A percentile compares a stretch with the other conserved stretches of the same genome.
Conservation (phyloP, 495 filamentous ascomycete genomes). For the Opeltia flavorubescens region DNA sequence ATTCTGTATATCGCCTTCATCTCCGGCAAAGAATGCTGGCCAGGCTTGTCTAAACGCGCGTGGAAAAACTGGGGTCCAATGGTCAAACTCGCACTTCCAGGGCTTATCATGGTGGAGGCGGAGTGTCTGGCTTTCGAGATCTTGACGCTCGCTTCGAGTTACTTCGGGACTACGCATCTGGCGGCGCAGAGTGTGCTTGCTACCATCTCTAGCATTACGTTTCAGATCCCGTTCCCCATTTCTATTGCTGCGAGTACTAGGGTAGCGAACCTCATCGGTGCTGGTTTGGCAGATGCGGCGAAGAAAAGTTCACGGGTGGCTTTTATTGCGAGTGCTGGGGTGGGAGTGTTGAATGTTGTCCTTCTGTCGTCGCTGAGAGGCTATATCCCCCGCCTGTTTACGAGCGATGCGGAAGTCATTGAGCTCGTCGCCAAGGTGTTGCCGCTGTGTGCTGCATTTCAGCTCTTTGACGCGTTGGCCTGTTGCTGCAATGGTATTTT, state of each 20-base stretch:
- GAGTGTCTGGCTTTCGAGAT: slow-evolving; percentile 81
- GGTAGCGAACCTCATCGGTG: slow-evolving; percentile 53
- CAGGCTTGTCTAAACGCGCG: slow-evolving; percentile 52
- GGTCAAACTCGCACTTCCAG: slow-evolving; percentile 71
- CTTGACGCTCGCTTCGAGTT: slow-evolving; percentile 55
- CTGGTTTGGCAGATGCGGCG: slow-evolving; percentile 54
- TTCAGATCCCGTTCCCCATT: slow-evolving; percentile 53
- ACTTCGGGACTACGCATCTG: slow-evolving; percentile 53
- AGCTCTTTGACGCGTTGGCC: slow-evolving; percentile 72
- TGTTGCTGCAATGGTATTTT: slow-evolving; percentile 70
- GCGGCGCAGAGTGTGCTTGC: slow-evolving; percentile 55
- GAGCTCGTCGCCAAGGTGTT: slow-evolving; percentile 55
- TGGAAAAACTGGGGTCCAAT: slow-evolving; percentile 77
- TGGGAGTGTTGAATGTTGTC: slow-evolving; percentile 65
- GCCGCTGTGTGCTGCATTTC: slow-evolving; percentile 72
- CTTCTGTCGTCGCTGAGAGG: slow-evolving; percentile 48
- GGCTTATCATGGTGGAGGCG: slow-evolving; percentile 83
- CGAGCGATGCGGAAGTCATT: slow-evolving; percentile 65
- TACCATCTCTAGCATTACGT: slow-evolving; percentile 45
- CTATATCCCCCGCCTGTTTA: slow-evolving; percentile 66
- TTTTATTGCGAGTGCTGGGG: slow-evolving; percentile 45
- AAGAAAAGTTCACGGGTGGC: slow-evolving; percentile 56
- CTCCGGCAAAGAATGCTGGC: slow-evolving; percentile 56
- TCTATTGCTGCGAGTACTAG: slow-evolving; percentile 50
- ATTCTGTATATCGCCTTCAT: slow-evolving; percentile 53